Evolutionary conservation across 225 moss, liverwort and hornwort species (phyloP).

Genomic region (Lunularia cruciata): DNA sequence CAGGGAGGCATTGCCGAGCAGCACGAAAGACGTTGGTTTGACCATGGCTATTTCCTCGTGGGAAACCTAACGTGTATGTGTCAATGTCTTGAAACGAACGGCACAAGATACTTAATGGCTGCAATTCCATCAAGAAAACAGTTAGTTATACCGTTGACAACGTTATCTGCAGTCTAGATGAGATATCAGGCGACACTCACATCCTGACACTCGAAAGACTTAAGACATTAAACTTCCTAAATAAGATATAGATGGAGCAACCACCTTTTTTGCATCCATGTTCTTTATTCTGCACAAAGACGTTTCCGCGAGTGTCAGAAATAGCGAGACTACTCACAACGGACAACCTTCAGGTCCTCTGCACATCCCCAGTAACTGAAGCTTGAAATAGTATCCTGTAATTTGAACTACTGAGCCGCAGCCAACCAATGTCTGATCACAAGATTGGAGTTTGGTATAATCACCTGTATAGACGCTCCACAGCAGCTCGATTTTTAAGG

Average conservation of each 20-base stretch:
- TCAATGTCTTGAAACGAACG: constrained; percentile 96
- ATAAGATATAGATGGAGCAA: constrained; percentile 17
- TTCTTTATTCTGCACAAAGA: constrained; percentile 77
- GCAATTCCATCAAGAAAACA: constrained; percentile 19
- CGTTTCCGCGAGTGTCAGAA: not conserved
- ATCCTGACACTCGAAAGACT: not conserved
- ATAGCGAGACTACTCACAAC: not conserved
- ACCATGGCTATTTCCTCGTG: constrained; percentile 88
- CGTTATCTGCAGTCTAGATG: not conserved
- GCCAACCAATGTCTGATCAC: not conserved
- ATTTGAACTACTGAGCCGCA: too few species aligned
- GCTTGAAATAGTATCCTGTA: too few species aligned
- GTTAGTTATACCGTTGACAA: not conserved
- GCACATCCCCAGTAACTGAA: not conserved
- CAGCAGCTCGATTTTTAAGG: constrained; percentile 71
- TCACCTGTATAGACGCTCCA: constrained; percentile 92
- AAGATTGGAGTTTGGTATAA: too few species aligned
- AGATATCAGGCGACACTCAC: not conserved
- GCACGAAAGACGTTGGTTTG: constrained; percentile 96
- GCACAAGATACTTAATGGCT: constrained; percentile 93
- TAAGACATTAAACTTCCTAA: not conserved
- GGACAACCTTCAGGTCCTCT: not conserved
- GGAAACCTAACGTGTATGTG: constrained; percentile 86
- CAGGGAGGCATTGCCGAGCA: constrained; percentile 90
- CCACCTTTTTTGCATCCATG: constrained; percentile 89